A percentile compares a stretch with the other conserved stretches of the same genome.
phyloP scores from a whole-genome alignment of 2,329 filamentous ascomycete genomes.

The Aspergillus spinulosporus region DNA sequence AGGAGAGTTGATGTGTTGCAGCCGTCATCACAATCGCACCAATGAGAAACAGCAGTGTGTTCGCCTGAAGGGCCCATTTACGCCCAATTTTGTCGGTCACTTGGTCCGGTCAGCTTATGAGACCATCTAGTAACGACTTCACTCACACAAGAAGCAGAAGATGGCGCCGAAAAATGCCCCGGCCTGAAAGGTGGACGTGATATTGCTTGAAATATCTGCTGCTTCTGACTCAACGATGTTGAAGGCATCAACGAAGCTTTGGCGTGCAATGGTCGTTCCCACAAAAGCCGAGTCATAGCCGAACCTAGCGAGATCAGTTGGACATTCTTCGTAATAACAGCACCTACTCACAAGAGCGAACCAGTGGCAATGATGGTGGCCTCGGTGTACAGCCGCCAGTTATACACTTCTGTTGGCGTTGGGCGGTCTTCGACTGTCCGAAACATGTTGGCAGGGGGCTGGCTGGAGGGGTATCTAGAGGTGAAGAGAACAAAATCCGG shows the following conservation, averaged over 20 bases:
- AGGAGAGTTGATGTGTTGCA: neutral
- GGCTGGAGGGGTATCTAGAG: neutral
- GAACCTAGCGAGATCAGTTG: constrained; percentile 44
- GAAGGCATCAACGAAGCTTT: constrained; percentile 69
- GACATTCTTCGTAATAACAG: too few species aligned
- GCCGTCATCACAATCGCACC: neutral
- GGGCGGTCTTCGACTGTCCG: neutral
- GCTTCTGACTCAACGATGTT: constrained; percentile 50
- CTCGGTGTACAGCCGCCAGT: neutral
- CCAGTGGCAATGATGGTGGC: neutral
- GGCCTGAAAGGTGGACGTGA: constrained; percentile 77
- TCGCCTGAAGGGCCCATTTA: neutral
- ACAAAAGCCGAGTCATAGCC: constrained; percentile 73
- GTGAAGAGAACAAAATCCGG: neutral
- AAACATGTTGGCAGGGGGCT: neutral
- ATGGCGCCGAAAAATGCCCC: constrained; percentile 76
- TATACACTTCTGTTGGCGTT: neutral
- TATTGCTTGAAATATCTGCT: constrained; percentile 50
- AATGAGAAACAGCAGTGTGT: neutral
- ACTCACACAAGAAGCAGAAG: constrained; percentile 49
- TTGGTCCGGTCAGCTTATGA: too few species aligned
- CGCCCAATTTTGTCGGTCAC: too few species aligned
- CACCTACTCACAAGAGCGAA: neutral
- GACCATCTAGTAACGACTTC: too few species aligned
- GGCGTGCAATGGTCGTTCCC: constrained; percentile 70